Base-by-base conservation (phyloP, 352 stramenopile genomes). In the Discostella stelligera region DNA sequence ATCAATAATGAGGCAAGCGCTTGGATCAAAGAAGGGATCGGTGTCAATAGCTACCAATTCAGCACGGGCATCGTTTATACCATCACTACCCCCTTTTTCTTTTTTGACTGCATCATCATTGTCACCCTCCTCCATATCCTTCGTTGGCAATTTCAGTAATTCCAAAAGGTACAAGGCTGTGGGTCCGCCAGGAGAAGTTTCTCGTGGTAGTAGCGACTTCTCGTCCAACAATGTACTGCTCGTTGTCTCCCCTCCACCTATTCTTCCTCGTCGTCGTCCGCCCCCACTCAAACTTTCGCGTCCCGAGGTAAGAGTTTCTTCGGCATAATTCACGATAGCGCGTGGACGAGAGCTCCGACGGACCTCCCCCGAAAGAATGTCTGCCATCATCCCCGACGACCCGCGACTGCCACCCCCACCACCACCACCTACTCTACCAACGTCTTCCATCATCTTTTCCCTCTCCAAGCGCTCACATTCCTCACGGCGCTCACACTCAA, bases 1-100 rank as follows among this genome's bases (percentile, higher is more conserved):
- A 73, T 82, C 68, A 13, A 82, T 69, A 18, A 82, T 76, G 13
- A 73, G 68, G 39, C 59, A 77, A 25, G 46, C 39, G 44, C 53
- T 58, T 14, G 74, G 74, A 39, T 74, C 60, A 32, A 82, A 82
- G 56, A 74, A 77, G 18, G 67, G 74, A 69, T 75, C 67, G 16
- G 58, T 52, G 52, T 65, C 68, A 30, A 20, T 32, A 13, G 70
- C 62, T 49, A 61, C 54, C 44, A 53, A 27, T 13, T 50, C 53
- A 9, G 32, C 49, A 4, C 25, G 20, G 50, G n/a, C 63, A 18
- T 71, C 48, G 7, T 62, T 41, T 18, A 9, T 14, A 3, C 52
- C 67, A 13, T 37, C 39, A 18, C 66, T 52, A 4, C 54, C 65
- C 18, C 66, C 53, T 30, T 32, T 41, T 49, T 14, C 52, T 52